Evolutionary conservation across 768 basidiomycete species (phyloP), one percentile per base, ranked within the genome.

Genomic region (Coprinopsis strossmayeri): DNA sequence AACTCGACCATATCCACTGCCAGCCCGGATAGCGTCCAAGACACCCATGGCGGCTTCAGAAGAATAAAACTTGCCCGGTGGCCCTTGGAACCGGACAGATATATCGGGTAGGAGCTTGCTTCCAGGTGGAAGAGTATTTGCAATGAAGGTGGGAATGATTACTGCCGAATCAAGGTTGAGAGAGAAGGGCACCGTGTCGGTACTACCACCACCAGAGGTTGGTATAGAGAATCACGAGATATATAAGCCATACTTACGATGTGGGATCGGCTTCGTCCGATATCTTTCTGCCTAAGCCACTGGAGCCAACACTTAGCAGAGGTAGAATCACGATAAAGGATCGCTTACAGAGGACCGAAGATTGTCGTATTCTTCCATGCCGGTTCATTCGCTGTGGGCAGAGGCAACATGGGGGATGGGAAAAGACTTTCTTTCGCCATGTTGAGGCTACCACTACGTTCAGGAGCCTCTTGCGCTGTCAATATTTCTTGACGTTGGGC

Each of bases 1-100:
- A 23, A 77, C 70, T 48, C 70, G 66, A 1, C 79, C 81, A 27
- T 71, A 72, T 0, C 76, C 67, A 3, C 79, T 78, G 4, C 68
- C 69, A 12, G 74, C 68, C 37, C 73, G 72, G 25, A 87, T 57
- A 4, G 81, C 69, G 46, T 72, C 65, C n/a, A 82, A 65, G 45
- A 86, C 61, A n/a, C 66, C 59, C 27, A 70, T 58, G 2, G 78
- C 78, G 50, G 73, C 62, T 25, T 72, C 58, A 25, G 65, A 60
- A 32, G 62, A 63, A 57, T 84, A 86, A 55, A 87, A 86, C 55
- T 80, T 74, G 17, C 82, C 85, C 1, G 82, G 73, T 7, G 73
- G 71, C 15, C 69, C 71, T 27, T 60, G 70, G 12, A 65, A 68
- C n/a, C n/a, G n/a, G 17, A 60, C 64, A 30, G 72, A 59, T 26